These are phyloP conservation scores for Candida sanyaensis DNA, from an alignment of 1,139 yeast genomes.

Conservation along the genomic window DNA sequence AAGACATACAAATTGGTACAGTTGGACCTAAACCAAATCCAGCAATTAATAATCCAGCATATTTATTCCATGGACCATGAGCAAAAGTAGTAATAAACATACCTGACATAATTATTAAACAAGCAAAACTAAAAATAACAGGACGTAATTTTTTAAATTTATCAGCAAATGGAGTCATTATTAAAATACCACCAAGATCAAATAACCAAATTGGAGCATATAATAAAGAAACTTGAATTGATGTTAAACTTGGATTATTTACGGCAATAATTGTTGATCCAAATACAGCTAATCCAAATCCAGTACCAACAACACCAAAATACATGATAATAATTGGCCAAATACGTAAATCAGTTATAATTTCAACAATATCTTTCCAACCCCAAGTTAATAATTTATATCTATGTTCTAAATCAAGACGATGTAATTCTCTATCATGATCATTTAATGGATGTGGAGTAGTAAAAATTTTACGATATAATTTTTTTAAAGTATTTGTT, in stretches of 20 bases:
- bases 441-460: slow-evolving; percentile 55
- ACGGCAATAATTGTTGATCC: slow-evolving; percentile 79
- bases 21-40: slow-evolving; percentile 92
- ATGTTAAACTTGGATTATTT: slow-evolving; percentile 62
- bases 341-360: slow-evolving; percentile 63
- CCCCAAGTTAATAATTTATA: slow-evolving; percentile 53
- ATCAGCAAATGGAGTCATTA: slow-evolving; percentile 82
- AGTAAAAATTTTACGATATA: slow-evolving; percentile 29
- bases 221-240: slow-evolving; percentile 70
- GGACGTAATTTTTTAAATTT: slow-evolving; percentile 59
- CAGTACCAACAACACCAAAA: slow-evolving; percentile 90
- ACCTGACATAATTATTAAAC: slow-evolving; percentile 71
- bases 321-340: slow-evolving; percentile 89
- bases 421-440: slow-evolving; percentile 58
- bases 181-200: slow-evolving; percentile 75
- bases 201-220: slow-evolving; percentile 92
- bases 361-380: slow-evolving; percentile 56
- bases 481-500: slow-evolving; percentile 15
- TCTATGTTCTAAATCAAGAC: slow-evolving; percentile 57
- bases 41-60: slow-evolving; percentile 76
- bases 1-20: slow-evolving; percentile 85
- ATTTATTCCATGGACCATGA: slow-evolving; percentile 69
- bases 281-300: slow-evolving; percentile 81
- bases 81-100: slow-evolving; percentile 78
- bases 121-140: slow-evolving; percentile 59